Evolutionary conservation across 257 asterid species (phyloP).

Genomic region (Solanum lycopersicoides): DNA sequence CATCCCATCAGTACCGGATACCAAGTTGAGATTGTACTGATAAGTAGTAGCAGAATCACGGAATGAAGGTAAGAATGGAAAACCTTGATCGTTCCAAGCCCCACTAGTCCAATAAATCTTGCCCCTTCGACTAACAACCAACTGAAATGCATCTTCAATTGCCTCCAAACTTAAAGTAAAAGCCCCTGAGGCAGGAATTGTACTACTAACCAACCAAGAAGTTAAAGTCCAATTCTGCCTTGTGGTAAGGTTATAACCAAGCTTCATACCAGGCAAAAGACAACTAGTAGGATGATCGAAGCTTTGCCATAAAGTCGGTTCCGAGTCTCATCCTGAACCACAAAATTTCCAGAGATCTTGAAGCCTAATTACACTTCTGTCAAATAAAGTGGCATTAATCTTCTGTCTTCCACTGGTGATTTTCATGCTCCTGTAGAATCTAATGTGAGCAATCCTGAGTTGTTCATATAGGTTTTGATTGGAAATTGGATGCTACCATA

Average conservation of each 20-base stretch:
- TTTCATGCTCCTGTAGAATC: not conserved
- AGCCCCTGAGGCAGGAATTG: conserved; percentile 10
- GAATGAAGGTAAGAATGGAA: not conserved
- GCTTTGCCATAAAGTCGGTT: conserved; percentile 10
- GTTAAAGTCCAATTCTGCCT: conserved; percentile 24
- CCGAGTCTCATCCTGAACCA: not conserved
- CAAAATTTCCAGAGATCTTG: not conserved
- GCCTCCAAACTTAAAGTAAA: not conserved
- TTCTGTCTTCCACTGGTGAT: not conserved
- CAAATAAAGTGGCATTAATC: not conserved
- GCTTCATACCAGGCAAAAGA: conserved; percentile 51
- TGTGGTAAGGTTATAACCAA: conserved; percentile 29
- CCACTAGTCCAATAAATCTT: not conserved
- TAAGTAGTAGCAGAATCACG: not conserved
- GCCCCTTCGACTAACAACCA: not conserved
- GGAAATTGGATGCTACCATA: not conserved
- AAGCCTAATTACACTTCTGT: not conserved
- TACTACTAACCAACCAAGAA: conserved; percentile 27
- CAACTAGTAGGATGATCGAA: conserved; percentile 47
- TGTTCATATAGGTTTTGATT: not conserved
- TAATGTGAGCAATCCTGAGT: not conserved
- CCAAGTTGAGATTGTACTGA: not conserved
- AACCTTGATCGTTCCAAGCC: not conserved
- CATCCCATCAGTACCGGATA: not conserved
- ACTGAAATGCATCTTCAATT: not conserved